Evolutionary conservation across 345 rosid species (phyloP).

Genomic region (Eucalyptus brandiana): DNA sequence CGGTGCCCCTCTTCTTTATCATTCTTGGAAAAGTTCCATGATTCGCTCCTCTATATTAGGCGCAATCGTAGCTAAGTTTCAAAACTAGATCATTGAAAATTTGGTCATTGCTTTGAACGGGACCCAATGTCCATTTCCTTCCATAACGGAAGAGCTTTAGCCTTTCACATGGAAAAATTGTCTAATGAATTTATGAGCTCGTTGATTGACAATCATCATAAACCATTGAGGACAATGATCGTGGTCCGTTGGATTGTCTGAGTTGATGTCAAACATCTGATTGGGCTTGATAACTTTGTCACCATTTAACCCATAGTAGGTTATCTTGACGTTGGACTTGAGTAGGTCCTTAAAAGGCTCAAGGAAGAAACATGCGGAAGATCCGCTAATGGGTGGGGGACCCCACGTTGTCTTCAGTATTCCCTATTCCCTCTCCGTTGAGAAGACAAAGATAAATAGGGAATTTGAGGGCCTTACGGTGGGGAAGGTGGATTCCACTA

Average conservation of each 20-base stretch:
- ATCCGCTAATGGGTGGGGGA: accelerated
- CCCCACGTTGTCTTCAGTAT: accelerated
- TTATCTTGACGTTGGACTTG: accelerated
- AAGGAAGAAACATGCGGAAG: accelerated
- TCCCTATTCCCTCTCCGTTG: accelerated
- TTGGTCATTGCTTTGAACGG: neutral
- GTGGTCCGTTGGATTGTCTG: accelerated
- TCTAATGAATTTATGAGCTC: neutral
- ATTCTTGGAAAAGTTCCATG: no score
- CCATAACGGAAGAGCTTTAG: neutral
- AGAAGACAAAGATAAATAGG: accelerated
- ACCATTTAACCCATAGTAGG: accelerated
- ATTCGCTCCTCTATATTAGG: no score
- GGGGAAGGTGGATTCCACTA: no score
- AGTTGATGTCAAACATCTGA: no score
- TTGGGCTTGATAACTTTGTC: no score
- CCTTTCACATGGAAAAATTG: neutral
- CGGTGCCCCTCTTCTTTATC: no score
- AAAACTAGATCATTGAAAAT: no score
- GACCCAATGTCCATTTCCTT: neutral
- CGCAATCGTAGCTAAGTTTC: no score
- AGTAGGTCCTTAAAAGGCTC: no score
- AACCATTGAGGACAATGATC: no score
- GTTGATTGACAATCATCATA: no score
- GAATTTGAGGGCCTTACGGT: no score